Evolutionary conservation across 179 eudicot species (phyloP).

Genomic region (Silene vulgaris): DNA sequence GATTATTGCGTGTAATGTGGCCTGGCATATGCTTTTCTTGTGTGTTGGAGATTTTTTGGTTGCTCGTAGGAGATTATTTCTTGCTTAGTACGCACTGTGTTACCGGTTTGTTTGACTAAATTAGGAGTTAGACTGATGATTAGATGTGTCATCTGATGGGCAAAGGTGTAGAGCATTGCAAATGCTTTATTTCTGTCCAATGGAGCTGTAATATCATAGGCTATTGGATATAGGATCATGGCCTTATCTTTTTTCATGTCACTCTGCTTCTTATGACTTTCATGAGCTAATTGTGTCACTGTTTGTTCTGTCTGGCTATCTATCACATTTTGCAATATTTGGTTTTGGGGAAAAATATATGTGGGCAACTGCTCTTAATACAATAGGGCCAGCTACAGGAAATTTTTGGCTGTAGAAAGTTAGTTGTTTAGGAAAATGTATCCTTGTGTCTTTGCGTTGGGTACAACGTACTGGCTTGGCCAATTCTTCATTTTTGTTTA

Average conservation of each 20-base stretch:
- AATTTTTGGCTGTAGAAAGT: not conserved
- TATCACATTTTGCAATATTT: not conserved
- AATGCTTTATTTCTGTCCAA: not conserved
- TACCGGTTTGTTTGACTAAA: not conserved
- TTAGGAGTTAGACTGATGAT: not conserved
- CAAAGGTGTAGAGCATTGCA: not conserved
- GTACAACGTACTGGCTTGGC: not conserved
- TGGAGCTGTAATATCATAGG: not conserved
- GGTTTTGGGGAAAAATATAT: not conserved
- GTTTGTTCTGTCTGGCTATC: constrained; percentile 12
- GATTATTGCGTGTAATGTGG: constrained; percentile 2
- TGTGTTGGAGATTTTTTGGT: not conserved
- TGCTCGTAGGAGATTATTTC: not conserved
- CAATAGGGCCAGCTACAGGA: not conserved
- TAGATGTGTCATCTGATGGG: too few relatives aligned
- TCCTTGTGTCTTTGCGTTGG: not conserved
- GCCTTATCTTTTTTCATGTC: not conserved
- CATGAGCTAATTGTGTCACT: not conserved
- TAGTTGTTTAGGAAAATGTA: not conserved
- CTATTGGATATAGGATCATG: not conserved
- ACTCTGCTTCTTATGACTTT: not conserved
- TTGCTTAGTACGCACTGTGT: too few relatives aligned
- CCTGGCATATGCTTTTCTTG: not conserved
- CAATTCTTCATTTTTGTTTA: not conserved
- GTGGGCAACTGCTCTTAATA: not conserved